A percentile compares a stretch with the other conserved stretches of the same genome.
These are phyloP conservation scores for Phytophthora megakarya DNA, from an alignment of 352 stramenopile genomes.

Conservation along the genomic window DNA sequence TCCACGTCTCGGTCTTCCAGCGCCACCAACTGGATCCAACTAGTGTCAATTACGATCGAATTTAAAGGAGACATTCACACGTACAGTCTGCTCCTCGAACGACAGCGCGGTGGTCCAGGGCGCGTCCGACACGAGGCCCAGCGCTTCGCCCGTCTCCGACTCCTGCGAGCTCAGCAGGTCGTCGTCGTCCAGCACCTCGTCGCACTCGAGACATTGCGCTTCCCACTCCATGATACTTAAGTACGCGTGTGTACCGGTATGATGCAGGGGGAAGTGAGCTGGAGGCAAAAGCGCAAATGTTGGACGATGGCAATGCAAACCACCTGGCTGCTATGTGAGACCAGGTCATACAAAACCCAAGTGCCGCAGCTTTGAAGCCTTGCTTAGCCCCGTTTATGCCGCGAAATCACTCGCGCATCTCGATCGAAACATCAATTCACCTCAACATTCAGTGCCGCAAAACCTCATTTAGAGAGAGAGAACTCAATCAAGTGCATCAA, in stretches of 20 bases:
- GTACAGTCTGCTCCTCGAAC: slow-evolving; percentile 50
- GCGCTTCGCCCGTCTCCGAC: slow-evolving; percentile 24
- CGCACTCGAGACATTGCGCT: slow-evolving; percentile 70
- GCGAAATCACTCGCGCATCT: slow-evolving; percentile 26
- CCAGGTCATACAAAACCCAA: slow-evolving; percentile 25
- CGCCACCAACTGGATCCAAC: slow-evolving; percentile 55
- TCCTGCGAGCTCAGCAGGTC: slow-evolving; percentile 51
- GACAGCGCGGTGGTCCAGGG: slow-evolving; percentile 37
- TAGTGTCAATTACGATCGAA: slow-evolving; percentile 3
- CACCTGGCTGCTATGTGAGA: slow-evolving; percentile 31
- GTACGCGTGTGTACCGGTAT: too few relatives aligned
- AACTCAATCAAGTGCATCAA: not conserved
- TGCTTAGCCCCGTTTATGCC: slow-evolving; percentile 29
- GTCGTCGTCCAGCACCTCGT: slow-evolving; percentile 82
- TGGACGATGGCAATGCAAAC: slow-evolving; percentile 36
- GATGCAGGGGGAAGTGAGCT: not conserved
- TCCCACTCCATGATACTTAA: slow-evolving; percentile 69
- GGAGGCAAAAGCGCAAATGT: slow-evolving; percentile 42
- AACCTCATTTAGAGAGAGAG: not conserved
- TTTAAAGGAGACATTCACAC: not conserved
- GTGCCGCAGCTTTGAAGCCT: slow-evolving; percentile 11
- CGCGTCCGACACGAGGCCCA: slow-evolving; percentile 20
- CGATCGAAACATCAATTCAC: slow-evolving; percentile 3
- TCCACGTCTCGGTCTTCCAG: slow-evolving; percentile 80
- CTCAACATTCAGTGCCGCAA: not conserved